phyloP scores from a whole-genome alignment of 139 green algal species.

The Haematococcus lacustris region DNA sequence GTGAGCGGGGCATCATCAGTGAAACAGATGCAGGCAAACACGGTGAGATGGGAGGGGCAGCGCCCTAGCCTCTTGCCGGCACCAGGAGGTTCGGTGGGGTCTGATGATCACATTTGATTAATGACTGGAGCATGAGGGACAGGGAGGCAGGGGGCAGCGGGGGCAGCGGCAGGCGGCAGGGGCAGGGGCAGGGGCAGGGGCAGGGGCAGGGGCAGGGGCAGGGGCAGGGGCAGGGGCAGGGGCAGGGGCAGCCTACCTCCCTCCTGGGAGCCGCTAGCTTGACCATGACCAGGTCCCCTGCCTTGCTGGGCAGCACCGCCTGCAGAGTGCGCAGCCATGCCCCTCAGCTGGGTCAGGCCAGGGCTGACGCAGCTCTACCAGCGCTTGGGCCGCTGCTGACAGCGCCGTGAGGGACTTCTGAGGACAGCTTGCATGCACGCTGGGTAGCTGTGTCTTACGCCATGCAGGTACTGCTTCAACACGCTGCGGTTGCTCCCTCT shows the following conservation, averaged over 20 bases:
- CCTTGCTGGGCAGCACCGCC: constrained; percentile 47
- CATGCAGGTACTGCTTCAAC: no score
- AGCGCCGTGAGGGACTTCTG: not conserved
- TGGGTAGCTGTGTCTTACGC: not conserved
- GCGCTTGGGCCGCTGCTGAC: not conserved
- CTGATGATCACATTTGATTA: not conserved
- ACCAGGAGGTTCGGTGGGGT: not conserved
- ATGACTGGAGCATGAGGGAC: not conserved
- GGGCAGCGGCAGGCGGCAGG: no score
- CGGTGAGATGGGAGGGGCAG: not conserved
- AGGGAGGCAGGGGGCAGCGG: no score
- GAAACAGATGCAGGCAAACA: not conserved
- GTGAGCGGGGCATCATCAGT: not conserved
- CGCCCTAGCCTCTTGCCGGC: not conserved
- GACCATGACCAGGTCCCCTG: constrained; percentile 38
- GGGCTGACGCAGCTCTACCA: not conserved
- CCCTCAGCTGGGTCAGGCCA: not conserved
- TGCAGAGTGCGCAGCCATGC: constrained; percentile 19
- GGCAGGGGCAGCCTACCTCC: no score
- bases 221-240: no score
- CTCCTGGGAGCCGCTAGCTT: constrained; percentile 42
- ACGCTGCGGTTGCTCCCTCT: no score
- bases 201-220: no score
- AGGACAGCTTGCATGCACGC: not conserved
- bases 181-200: no score